phyloP scores from a whole-genome alignment of 2,329 filamentous ascomycete species.

The Trichocomaceae sp. region DNA sequence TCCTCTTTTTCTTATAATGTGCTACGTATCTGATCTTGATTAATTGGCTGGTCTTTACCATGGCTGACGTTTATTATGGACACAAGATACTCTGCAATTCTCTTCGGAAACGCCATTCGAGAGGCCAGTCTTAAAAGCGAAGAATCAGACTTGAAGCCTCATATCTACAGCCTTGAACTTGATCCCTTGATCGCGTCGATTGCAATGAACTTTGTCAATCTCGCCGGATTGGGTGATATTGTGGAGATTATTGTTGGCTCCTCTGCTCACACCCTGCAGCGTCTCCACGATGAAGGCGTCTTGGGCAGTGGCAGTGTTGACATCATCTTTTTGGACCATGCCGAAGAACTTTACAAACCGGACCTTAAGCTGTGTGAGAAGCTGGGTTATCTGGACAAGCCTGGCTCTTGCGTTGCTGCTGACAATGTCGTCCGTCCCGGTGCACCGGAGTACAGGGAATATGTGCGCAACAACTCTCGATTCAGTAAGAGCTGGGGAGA shows the following conservation, averaged over 20 bases:
- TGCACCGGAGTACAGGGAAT: constrained; percentile 36
- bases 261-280: constrained; percentile 24
- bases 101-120: constrained; percentile 23
- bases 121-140: constrained; percentile 10
- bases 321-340: constrained; percentile 34
- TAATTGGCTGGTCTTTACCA: background rate
- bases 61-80: background rate
- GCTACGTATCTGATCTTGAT: background rate
- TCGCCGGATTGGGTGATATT: constrained; percentile 29
- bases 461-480: constrained; percentile 22
- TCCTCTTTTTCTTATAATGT: background rate
- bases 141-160: constrained; percentile 13
- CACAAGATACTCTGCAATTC: constrained; percentile 29
- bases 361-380: constrained; percentile 32
- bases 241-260: constrained; percentile 31
- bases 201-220: constrained; percentile 26
- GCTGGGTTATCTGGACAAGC: constrained; percentile 23
- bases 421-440: constrained; percentile 38
- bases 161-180: constrained; percentile 34
- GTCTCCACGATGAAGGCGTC: constrained; percentile 22
- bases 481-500: constrained; percentile 4
- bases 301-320: constrained; percentile 24
- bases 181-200: constrained; percentile 26
- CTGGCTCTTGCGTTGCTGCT: constrained; percentile 30
- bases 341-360: constrained; percentile 30